phyloP scores from a whole-genome alignment of 495 filamentous ascomycete species.

The Penicillium goetzii region DNA sequence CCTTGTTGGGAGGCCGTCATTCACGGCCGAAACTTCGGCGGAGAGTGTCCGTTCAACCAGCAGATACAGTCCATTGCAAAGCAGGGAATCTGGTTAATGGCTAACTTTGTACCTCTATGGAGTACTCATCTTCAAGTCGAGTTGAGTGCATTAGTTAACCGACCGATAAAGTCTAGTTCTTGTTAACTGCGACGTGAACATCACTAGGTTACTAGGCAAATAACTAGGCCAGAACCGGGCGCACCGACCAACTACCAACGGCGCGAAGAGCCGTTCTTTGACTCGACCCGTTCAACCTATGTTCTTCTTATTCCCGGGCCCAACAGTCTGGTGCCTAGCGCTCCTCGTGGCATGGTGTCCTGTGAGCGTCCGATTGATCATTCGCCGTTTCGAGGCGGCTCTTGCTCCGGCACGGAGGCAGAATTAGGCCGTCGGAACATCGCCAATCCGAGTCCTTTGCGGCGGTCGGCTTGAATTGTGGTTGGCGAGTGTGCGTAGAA shows the following conservation, averaged over 20 bases:
- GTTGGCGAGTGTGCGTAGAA: neutral
- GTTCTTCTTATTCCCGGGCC: conserved; percentile 8
- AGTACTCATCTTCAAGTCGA: too few species aligned
- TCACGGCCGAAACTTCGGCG: conserved; percentile 11
- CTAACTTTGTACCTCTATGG: too few species aligned
- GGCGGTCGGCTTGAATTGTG: neutral
- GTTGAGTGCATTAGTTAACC: neutral
- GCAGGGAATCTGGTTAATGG: neutral
- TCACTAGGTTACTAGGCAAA: neutral
- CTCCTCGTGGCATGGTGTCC: neutral
- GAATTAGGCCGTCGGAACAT: neutral
- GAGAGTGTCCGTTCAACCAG: neutral
- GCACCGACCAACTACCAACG: neutral
- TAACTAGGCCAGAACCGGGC: neutral
- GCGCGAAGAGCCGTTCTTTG: conserved; percentile 1
- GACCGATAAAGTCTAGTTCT: neutral
- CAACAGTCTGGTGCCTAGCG: conserved; percentile 5
- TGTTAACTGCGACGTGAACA: neutral
- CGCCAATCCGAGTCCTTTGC: conserved; percentile 1
- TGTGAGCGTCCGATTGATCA: neutral
- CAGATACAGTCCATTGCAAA: neutral
- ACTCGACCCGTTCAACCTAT: neutral
- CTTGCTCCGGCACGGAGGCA: conserved; percentile 14
- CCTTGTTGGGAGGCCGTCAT: neutral
- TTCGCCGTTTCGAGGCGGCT: conserved; percentile 12